Evolutionary conservation across 2,329 filamentous ascomycete species (phyloP).

Genomic region (Phaeosphaeria sp.): DNA sequence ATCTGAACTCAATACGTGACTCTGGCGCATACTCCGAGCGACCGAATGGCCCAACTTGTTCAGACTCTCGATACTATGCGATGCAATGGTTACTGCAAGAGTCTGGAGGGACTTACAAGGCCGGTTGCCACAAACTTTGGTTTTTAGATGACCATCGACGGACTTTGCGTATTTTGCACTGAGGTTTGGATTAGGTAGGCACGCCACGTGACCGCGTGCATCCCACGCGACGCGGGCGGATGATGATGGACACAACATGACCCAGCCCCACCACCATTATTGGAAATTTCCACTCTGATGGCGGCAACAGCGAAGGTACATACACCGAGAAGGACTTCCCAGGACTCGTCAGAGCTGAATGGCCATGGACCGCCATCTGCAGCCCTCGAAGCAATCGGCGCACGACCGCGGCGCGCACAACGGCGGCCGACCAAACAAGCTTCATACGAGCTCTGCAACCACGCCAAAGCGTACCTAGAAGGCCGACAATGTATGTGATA

Average conservation of each 20-base stretch:
- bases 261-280: background rate
- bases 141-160: background rate
- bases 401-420: slow-evolving; percentile 32
- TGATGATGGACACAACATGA: background rate
- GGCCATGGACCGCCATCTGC: background rate
- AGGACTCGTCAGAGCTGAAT: background rate
- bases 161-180: background rate
- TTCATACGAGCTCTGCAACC: slow-evolving; percentile 44
- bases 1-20: background rate
- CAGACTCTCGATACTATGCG: background rate
- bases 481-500: slow-evolving; percentile 36
- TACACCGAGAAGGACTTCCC: background rate
- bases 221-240: slow-evolving; percentile 1
- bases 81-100: background rate
- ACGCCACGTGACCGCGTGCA: slow-evolving; percentile 15
- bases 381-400: slow-evolving; percentile 31
- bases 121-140: background rate
- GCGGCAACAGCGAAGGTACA: background rate
- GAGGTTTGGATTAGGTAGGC: background rate
- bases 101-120: background rate
- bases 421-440: slow-evolving; percentile 40
- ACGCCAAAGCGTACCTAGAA: slow-evolving; percentile 46
- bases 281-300: background rate
- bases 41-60: background rate
- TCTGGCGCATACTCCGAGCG: background rate